phyloP scores from a whole-genome alignment of 2,329 filamentous ascomycete genomes.

The Alternaria panax region DNA sequence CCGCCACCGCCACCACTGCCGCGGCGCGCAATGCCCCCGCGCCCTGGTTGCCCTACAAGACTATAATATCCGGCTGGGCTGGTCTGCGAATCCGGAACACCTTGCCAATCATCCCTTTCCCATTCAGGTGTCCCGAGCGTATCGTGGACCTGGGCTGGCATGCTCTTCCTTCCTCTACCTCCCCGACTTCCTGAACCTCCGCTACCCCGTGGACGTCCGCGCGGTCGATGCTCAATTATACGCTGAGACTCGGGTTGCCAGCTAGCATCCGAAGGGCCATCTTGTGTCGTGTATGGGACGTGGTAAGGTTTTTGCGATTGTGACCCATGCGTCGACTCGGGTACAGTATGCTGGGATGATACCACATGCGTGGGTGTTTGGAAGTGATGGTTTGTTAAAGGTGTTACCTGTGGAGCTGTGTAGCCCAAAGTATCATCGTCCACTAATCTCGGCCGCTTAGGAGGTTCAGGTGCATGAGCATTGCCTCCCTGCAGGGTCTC shows the following conservation, averaged over 20 bases:
- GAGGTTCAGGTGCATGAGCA: conserved; percentile 47
- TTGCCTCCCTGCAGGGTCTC: conserved; percentile 38
- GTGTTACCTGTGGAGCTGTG: conserved; percentile 18
- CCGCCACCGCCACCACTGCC: conserved; percentile 45
- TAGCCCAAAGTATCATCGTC: conserved; percentile 45
- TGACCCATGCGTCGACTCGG: conserved; percentile 32
- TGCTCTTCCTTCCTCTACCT: conserved; percentile 49
- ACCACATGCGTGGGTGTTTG: conserved; percentile 31
- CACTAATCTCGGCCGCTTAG: conserved; percentile 56
- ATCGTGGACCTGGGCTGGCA: conserved; percentile 36
- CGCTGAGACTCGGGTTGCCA: conserved; percentile 45
- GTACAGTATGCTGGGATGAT: conserved; percentile 40
- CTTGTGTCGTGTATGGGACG: conserved; percentile 38
- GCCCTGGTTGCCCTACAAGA: conserved; percentile 31
- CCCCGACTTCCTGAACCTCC: conserved; percentile 50
- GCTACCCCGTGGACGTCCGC: conserved; percentile 50
- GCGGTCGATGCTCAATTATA: conserved; percentile 37
- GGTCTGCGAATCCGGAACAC: conserved; percentile 42
- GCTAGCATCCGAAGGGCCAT: conserved; percentile 39
- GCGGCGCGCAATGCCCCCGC: conserved; percentile 44
- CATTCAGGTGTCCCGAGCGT: conserved; percentile 50
- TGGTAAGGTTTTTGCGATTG: conserved; percentile 36
- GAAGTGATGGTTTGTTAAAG: conserved; percentile 20
- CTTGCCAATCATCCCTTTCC: conserved; percentile 51
- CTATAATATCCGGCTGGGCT: conserved; percentile 50